Evolutionary conservation across 2,329 filamentous ascomycete genomes (phyloP), one percentile per base, ranked within the genome.

Genomic region (Aspergillus aculeatinus): DNA sequence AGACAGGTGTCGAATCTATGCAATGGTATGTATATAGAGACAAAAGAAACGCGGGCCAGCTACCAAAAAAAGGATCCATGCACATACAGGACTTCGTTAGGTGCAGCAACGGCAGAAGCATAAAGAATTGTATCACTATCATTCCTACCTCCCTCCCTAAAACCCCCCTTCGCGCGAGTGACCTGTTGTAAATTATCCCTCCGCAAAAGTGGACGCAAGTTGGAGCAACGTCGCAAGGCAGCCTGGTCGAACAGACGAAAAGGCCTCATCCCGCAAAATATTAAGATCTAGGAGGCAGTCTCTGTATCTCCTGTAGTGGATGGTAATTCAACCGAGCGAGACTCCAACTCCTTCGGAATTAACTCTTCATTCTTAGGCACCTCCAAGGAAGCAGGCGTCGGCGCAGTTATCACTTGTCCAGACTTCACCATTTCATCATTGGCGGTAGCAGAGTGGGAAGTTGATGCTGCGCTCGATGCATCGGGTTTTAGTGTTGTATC

Each of bases 301-400:
- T 73, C 68, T 1, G 70, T 29, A 54, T 74, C 65, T n/a, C 59
- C 49, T 7, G 62, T 60, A 19, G 69, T 51, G 39, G 58, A 59
- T 5, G 68, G 68, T 27, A 76, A 70, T 56, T 77, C 74, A 16
- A 76, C 69, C 5, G 75, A 76, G 14, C 72, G 71, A 21, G 71
- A 68, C 51, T 76, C 72, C 4, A 77, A 63, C 61, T 77, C 75
- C 52, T 77, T 76, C 0, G 74, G 70, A 29, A 64, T 65, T 4
- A 70, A 55, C 48, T 58, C 64, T 21, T 65, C 55, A 11, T 60
- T 58, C 42, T 16, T n/a, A 44, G 60, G 56, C 47, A 67, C 67
- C 21, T 63, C 65, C n/a, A 61, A 14, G 12, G 58, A 60, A n/a
- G 57, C 52, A 4, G 49, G 48, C 14, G 67, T 33, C 19, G 65